phyloP scores from a whole-genome alignment of 2,329 filamentous ascomycete species.

The Nothophoma quercina region DNA sequence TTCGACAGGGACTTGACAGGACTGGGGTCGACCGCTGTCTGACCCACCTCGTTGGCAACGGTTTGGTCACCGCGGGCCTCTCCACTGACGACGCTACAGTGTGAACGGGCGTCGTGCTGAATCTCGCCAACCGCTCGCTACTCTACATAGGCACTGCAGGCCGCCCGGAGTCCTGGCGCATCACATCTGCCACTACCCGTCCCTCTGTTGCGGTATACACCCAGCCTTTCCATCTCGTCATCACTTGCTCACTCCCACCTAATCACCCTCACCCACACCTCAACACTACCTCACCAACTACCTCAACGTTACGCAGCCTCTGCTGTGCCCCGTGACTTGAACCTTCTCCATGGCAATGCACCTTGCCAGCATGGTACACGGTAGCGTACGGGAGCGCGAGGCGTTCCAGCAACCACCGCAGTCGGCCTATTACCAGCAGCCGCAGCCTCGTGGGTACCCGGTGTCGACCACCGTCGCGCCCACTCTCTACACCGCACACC shows the following conservation, averaged over 20 bases:
- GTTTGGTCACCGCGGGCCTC: constrained; percentile 42
- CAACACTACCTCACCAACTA: constrained; percentile 5
- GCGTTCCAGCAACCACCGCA: constrained; percentile 45
- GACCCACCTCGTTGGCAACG: constrained; percentile 49
- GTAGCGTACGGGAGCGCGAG: constrained; percentile 51
- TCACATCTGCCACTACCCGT: constrained; percentile 40
- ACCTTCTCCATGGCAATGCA: constrained; percentile 50
- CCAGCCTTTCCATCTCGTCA: constrained; percentile 30
- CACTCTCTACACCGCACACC: constrained; percentile 28
- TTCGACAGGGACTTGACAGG: constrained; percentile 44
- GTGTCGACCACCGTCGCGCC: constrained; percentile 24
- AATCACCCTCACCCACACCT: constrained; percentile 14
- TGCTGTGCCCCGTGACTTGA: constrained; percentile 42
- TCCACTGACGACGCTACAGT: constrained; percentile 41
- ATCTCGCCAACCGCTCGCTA: constrained; percentile 45
- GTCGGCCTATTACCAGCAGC: constrained; percentile 47
- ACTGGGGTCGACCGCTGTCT: constrained; percentile 45
- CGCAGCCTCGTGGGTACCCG: constrained; percentile 40
- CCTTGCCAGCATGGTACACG: constrained; percentile 55
- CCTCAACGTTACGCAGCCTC: constrained; percentile 41
- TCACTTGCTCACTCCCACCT: constrained; percentile 21
- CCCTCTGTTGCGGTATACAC: constrained; percentile 22
- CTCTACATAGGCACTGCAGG: constrained; percentile 50
- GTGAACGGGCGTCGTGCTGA: constrained; percentile 44
- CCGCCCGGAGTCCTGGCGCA: constrained; percentile 45